These are phyloP conservation scores for Calonectria henricotiae DNA, from an alignment of 2,329 filamentous ascomycete species.

Conservation along the genomic window DNA sequence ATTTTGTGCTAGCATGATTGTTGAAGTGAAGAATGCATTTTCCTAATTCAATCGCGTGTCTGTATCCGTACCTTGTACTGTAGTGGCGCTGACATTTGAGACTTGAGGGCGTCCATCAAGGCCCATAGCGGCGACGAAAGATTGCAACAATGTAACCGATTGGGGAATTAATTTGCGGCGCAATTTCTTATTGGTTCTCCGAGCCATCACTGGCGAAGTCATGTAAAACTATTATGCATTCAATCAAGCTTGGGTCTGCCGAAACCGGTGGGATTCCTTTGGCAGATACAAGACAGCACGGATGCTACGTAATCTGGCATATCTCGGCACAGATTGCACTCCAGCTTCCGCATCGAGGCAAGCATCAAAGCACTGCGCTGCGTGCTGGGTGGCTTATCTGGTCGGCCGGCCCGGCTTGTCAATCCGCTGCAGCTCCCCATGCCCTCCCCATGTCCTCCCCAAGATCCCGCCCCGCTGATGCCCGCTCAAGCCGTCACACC, in stretches of 20 bases:
- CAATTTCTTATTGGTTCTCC: background rate
- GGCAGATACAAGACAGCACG: conserved; percentile 18
- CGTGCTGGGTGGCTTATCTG: conserved; percentile 28
- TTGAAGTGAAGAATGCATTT: conserved; percentile 12
- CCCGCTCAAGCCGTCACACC: background rate
- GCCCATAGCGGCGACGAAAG: background rate
- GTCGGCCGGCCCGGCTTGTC: conserved; percentile 30
- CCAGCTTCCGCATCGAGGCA: conserved; percentile 37
- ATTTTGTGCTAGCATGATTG: background rate
- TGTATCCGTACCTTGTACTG: background rate
- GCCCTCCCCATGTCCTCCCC: background rate
- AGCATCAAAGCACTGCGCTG: conserved; percentile 33
- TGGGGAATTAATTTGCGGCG: background rate
- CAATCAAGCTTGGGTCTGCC: background rate
- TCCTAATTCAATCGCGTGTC: background rate
- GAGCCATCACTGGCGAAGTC: background rate
- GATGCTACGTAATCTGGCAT: conserved; percentile 25
- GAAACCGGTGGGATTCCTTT: conserved; percentile 17
- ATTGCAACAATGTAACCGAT: background rate
- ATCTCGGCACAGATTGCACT: conserved; percentile 27
- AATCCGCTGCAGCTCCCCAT: conserved; percentile 19
- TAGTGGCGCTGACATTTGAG: conserved; percentile 1
- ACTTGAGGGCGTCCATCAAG: background rate
- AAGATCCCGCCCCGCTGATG: conserved; percentile 29
- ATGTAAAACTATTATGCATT: background rate